phyloP scores from a whole-genome alignment of 2,329 filamentous ascomycete species.

The Colletotrichum sublineola region DNA sequence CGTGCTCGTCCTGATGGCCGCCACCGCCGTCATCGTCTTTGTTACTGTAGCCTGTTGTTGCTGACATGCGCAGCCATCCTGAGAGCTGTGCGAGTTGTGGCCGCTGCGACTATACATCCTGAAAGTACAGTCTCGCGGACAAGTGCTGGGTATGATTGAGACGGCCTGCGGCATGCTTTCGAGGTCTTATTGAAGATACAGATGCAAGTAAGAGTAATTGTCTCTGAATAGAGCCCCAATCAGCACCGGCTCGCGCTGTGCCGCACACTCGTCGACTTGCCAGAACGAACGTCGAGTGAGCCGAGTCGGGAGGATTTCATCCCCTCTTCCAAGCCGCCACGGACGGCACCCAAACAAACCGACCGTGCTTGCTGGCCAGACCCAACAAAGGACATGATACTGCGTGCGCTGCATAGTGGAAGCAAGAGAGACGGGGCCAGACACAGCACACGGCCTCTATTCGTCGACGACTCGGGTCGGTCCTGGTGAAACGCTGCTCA shows the following conservation, averaged over 20 bases:
- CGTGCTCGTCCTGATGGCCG: neutral
- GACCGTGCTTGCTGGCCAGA: neutral
- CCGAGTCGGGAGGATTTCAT: conserved; percentile 3
- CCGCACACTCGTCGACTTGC: neutral
- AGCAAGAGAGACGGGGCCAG: neutral
- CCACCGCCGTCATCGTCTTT: too few species aligned
- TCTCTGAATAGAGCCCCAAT: neutral
- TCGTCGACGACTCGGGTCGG: neutral
- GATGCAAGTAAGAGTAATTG: neutral
- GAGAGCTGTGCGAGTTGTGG: neutral
- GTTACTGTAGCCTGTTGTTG: neutral
- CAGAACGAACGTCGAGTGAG: neutral
- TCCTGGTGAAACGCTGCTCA: conserved; percentile 1
- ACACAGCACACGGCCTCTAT: neutral
- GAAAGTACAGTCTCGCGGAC: neutral
- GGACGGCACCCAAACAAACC: neutral
- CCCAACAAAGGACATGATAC: neutral
- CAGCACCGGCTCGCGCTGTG: neutral
- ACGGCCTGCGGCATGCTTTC: neutral
- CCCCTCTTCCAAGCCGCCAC: neutral
- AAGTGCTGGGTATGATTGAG: neutral
- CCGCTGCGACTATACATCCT: neutral
- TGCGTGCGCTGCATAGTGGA: neutral
- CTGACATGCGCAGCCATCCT: neutral
- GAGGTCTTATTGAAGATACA: neutral